Percentiles rank a stretch among this genome's conserved stretches.
Evolutionary conservation across 495 filamentous ascomycete genomes (phyloP).

Genomic region (Neurospora intermedia): DNA sequence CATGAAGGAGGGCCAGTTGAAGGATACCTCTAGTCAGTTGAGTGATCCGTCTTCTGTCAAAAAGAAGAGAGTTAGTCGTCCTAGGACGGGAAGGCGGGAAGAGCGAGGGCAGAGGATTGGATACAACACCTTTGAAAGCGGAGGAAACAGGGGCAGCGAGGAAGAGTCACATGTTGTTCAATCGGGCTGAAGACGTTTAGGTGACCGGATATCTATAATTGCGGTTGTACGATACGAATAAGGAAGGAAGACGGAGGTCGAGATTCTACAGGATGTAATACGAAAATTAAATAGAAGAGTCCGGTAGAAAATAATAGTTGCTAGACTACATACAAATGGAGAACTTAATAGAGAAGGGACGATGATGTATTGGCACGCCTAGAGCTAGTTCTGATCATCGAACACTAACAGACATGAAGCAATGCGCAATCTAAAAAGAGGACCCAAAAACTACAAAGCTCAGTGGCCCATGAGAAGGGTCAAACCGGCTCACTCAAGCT

Average conservation of each 20-base stretch:
- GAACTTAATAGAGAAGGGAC: neutral
- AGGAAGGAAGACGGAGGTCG: neutral
- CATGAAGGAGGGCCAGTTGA: slow-evolving; percentile 5
- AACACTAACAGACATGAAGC: too few species aligned
- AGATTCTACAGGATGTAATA: neutral
- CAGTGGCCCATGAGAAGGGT: too few species aligned
- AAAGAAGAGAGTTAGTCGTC: neutral
- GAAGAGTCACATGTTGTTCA: neutral
- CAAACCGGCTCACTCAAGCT: too few species aligned
- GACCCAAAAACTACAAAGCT: too few species aligned
- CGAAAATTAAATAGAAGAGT: neutral
- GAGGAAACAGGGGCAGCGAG: neutral
- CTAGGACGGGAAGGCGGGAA: neutral
- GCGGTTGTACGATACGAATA: neutral
- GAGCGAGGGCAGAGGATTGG: neutral
- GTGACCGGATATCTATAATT: neutral
- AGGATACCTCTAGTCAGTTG: neutral
- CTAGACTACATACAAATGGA: neutral
- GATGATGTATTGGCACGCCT: neutral
- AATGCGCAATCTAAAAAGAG: too few species aligned
- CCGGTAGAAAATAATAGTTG: neutral
- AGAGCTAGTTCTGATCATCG: neutral
- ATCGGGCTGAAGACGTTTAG: neutral
- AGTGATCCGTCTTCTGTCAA: neutral
- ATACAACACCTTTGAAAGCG: neutral